A percentile compares a stretch with the other conserved stretches of the same genome.
These are phyloP conservation scores for Metrosideros polymorpha DNA, from an alignment of 441 rosid species.

Conservation along the genomic window DNA sequence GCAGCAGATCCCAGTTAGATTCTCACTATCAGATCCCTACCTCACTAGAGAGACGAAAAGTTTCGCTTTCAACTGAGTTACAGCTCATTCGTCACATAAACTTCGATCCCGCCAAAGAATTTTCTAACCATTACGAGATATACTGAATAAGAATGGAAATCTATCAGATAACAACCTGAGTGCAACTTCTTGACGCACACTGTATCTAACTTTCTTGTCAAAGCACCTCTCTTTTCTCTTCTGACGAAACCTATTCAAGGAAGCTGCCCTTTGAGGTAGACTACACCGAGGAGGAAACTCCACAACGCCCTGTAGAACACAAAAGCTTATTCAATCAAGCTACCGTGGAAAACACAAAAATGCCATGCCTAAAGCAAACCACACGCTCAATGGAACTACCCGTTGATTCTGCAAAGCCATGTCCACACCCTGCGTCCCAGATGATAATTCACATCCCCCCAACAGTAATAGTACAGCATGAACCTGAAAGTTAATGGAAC, in stretches of 20 bases:
- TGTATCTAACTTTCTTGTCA: constrained; percentile 90
- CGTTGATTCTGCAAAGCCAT: constrained; percentile 47
- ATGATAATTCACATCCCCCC: constrained; percentile 67
- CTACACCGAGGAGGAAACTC: constrained; percentile 56
- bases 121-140: not conserved
- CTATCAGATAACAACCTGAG: constrained; percentile 43
- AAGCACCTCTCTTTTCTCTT: constrained; percentile 90
- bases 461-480: constrained; percentile 68
- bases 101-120: not conserved
- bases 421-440: constrained; percentile 51
- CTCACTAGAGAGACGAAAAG: not conserved
- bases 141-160: not conserved
- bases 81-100: not conserved
- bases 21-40: not conserved
- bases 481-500: constrained; percentile 32
- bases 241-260: constrained; percentile 80
- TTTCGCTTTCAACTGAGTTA: not conserved
- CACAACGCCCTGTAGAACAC: constrained; percentile 27
- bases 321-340: not conserved
- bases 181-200: constrained; percentile 98
- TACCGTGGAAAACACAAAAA: not conserved
- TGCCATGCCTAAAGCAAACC: not conserved
- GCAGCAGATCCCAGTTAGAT: not conserved
- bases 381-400: constrained; percentile 26
- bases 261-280: constrained; percentile 84